Evolutionary conservation across 2,329 filamentous ascomycete genomes (phyloP), one percentile per base, ranked within the genome.

Genomic region (Phyllosticta citriasiana): DNA sequence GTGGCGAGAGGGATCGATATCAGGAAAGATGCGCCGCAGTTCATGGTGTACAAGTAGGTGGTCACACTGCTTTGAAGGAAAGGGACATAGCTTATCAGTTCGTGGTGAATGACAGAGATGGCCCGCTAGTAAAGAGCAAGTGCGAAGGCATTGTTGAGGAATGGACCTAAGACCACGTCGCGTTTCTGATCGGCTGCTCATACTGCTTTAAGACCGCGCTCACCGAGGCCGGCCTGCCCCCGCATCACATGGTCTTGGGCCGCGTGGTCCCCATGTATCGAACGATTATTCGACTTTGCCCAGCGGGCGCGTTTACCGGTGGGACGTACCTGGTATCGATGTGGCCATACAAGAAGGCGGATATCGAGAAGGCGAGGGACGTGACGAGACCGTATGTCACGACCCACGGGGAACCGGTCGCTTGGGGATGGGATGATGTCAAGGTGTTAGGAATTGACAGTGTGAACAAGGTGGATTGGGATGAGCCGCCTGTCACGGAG

Each of bases 391-490:
- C 73, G 8, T 88, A 81, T 69, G 69, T 75, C 8, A 72, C 77
- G 1, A 85, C 84, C 2, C 85, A 88, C 66, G 85, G 85, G 2
- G 85, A 87, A 72, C 83, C 83, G 1, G 74, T 88, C 14, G 83
- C 81, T 3, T 88, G 83, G 83, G 84, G 83, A 0, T 88, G 84
- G 83, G 79, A 84, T 3, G 81, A 78, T 0, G 70, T 81, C 9
- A 66, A 70, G 63, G 66, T 66, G 33, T 66, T 88, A 53, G 84
- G 85, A 0, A 83, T 88, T 60, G 57, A 65, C 55, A 77, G 86
- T 68, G 74, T 86, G 9, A 71, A 77, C 52, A 62, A 53, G 7
- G 81, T 81, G 1, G 79, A 87, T 57, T 88, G 82, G 79, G 84
- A 85, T 0, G 82, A 86, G 62, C 63, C 63, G 2, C 77, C 78